Conservation (phyloP, 345 rosid species). For the Dimocarpus longan region DNA sequence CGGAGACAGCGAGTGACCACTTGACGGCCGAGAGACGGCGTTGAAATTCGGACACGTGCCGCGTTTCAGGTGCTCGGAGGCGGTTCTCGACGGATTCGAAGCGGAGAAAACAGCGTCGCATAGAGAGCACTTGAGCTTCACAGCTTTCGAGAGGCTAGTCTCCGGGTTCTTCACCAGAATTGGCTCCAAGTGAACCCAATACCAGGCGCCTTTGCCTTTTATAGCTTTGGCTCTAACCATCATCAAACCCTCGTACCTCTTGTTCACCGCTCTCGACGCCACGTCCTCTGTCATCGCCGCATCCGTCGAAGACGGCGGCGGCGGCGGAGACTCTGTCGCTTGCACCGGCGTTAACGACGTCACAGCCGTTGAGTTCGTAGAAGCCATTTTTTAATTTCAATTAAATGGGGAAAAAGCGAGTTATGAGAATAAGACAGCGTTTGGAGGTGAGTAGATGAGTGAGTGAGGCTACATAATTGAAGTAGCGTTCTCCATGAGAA, state of each 20-base stretch:
- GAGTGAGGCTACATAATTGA: neutral
- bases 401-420: no score
- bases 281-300: conserved; percentile 26
- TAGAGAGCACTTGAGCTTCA: conserved; percentile 51
- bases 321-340: conserved; percentile 9
- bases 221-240: conserved; percentile 52
- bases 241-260: conserved; percentile 38
- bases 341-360: conserved; percentile 11
- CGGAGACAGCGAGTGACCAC: conserved; percentile 39
- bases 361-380: conserved; percentile 7
- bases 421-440: neutral
- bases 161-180: conserved; percentile 46
- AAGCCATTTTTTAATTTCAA: conserved; percentile 16
- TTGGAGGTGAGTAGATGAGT: conserved; percentile 7
- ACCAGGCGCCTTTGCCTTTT: conserved; percentile 71
- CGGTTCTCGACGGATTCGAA: conserved; percentile 59
- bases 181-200: conserved; percentile 63
- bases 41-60: conserved; percentile 56
- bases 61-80: conserved; percentile 60
- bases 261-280: conserved; percentile 29
- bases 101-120: conserved; percentile 61
- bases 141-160: conserved; percentile 48
- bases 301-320: neutral
- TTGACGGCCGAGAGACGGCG: conserved; percentile 26
- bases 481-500: neutral